Percentiles rank a stretch among this genome's conserved stretches.
phyloP scores from a whole-genome alignment of 2,329 filamentous ascomycete genomes.

The Fusarium sp. region DNA sequence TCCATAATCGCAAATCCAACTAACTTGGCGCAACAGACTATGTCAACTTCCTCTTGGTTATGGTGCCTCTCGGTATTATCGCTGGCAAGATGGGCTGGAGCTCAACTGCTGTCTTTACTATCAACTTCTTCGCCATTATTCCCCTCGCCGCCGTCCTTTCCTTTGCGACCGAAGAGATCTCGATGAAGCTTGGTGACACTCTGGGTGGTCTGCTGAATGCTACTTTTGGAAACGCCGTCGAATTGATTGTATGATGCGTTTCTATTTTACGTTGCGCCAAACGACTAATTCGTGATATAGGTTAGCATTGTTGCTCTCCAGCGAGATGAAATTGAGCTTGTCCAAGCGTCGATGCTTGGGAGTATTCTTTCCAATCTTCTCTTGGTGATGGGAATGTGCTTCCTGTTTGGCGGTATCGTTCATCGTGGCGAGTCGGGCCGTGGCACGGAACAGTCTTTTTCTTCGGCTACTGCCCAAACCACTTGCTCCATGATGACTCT shows the following conservation, averaged over 20 bases:
- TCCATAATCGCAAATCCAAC: not conserved
- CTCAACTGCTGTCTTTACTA: slow-evolving; percentile 77
- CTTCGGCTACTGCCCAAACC: slow-evolving; percentile 83
- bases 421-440: slow-evolving; percentile 70
- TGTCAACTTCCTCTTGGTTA: slow-evolving; percentile 80
- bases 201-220: slow-evolving; percentile 82
- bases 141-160: slow-evolving; percentile 81
- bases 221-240: slow-evolving; percentile 85
- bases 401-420: slow-evolving; percentile 80
- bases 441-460: slow-evolving; percentile 79
- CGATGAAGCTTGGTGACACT: slow-evolving; percentile 79
- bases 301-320: slow-evolving; percentile 92
- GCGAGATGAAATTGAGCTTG: slow-evolving; percentile 90
- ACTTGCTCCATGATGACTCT: slow-evolving; percentile 82
- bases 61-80: slow-evolving; percentile 80
- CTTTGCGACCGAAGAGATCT: slow-evolving; percentile 85
- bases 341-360: slow-evolving; percentile 98
- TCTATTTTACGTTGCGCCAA: not conserved
- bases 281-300: slow-evolving; percentile 60
- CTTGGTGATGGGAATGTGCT: slow-evolving; percentile 87
- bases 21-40: slow-evolving; percentile 60
- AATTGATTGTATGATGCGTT: slow-evolving; percentile 75
- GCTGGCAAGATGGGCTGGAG: slow-evolving; percentile 75
- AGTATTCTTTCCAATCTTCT: slow-evolving; percentile 96
- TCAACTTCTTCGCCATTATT: slow-evolving; percentile 87